Evolutionary conservation across 2,329 filamentous ascomycete species (phyloP).

Genomic region (Acephala macrosclerotiorum): DNA sequence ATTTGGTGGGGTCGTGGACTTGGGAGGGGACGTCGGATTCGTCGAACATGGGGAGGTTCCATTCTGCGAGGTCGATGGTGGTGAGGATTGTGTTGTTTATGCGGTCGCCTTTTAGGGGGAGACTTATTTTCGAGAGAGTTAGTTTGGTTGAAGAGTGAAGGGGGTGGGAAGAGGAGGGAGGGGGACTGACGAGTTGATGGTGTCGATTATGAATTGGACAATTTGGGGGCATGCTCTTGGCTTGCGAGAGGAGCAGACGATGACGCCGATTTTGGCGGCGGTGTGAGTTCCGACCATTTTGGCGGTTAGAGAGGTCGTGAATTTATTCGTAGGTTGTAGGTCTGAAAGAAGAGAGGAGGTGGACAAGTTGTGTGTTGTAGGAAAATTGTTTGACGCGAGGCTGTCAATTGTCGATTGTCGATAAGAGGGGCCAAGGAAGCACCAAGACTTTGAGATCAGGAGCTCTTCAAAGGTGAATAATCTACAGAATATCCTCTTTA

Average conservation of each 20-base stretch:
- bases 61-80: conserved; percentile 48
- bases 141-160: no score
- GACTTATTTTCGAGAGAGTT: no score
- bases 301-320: neutral
- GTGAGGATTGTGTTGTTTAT: conserved; percentile 33
- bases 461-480: neutral
- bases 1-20: conserved; percentile 40
- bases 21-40: conserved; percentile 48
- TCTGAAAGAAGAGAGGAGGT: neutral
- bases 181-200: conserved; percentile 26
- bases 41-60: conserved; percentile 53
- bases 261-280: conserved; percentile 42
- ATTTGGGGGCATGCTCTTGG: conserved; percentile 48
- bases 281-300: neutral
- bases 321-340: no score
- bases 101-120: conserved; percentile 20
- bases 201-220: conserved; percentile 43
- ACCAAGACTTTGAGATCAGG: neutral
- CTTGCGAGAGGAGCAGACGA: conserved; percentile 46
- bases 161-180: no score
- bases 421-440: neutral
- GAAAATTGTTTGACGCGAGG: neutral
- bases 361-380: neutral
- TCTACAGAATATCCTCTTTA: neutral
- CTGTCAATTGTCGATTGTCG: neutral